These are phyloP conservation scores for Mallotus nudiflorus DNA, from an alignment of 345 rosid species.

Conservation along the genomic window DNA sequence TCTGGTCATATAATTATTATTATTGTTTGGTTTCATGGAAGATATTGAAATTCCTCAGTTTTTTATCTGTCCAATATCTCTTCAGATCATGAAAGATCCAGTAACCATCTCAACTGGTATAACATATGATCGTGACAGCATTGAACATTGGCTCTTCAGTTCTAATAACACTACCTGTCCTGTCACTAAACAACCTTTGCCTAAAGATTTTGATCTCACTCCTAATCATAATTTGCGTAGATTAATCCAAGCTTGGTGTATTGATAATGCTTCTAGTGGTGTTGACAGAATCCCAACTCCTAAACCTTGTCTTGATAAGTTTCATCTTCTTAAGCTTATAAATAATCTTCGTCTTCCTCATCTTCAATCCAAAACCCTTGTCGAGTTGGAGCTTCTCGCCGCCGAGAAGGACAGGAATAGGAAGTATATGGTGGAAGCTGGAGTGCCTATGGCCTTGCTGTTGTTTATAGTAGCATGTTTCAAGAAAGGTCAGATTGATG, in stretches of 20 bases:
- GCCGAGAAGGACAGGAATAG: slow-evolving; percentile 49
- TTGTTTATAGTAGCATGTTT: slow-evolving; percentile 35
- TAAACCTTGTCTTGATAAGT: slow-evolving; percentile 41
- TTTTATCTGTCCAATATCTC: slow-evolving; percentile 77
- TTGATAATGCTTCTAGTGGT: slow-evolving; percentile 49
- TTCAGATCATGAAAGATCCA: slow-evolving; percentile 86
- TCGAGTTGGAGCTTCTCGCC: slow-evolving; percentile 46
- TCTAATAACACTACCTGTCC: slow-evolving; percentile 47
- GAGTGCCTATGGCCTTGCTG: slow-evolving; percentile 42
- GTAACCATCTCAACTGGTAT: slow-evolving; percentile 74
- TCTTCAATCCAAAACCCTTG: slow-evolving; percentile 30
- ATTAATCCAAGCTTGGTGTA: slow-evolving; percentile 68
- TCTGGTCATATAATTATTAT: not conserved
- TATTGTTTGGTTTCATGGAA: slow-evolving; percentile 27
- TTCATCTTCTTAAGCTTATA: slow-evolving; percentile 39
- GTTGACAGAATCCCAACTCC: slow-evolving; percentile 59
- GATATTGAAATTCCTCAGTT: slow-evolving; percentile 65
- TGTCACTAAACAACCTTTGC: slow-evolving; percentile 60
- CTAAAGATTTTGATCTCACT: slow-evolving; percentile 56
- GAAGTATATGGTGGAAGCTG: slow-evolving; percentile 54
- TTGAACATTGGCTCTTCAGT: slow-evolving; percentile 64
- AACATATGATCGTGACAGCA: slow-evolving; percentile 80
- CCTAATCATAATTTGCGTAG: slow-evolving; percentile 80
- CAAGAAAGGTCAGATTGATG: slow-evolving; percentile 20
- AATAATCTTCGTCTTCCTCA: slow-evolving; percentile 27